Evolutionary conservation across 352 stramenopile species (phyloP).

Genomic region (Peronosclerospora sorghi): DNA sequence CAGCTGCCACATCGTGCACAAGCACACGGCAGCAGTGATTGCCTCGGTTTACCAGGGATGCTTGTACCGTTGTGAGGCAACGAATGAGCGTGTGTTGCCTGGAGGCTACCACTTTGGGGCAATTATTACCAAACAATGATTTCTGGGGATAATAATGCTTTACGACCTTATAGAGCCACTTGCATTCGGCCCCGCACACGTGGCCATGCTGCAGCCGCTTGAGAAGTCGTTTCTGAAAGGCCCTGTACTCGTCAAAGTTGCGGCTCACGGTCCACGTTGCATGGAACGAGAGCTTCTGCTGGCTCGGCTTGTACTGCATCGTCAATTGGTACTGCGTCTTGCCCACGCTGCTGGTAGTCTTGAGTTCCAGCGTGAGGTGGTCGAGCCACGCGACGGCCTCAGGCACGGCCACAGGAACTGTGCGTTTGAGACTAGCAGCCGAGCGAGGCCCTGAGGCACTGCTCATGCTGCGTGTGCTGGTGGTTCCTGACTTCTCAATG

Average conservation of each 20-base stretch:
- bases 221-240: conserved; percentile 37
- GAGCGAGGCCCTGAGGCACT: conserved; percentile 15
- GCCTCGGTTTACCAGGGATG: conserved; percentile 26
- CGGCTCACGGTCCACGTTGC: conserved; percentile 22
- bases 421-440: conserved; percentile 17
- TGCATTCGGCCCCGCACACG: conserved; percentile 47
- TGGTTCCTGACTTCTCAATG: conserved; percentile 12
- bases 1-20: conserved; percentile 17
- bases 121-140: conserved; percentile 27
- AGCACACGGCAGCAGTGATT: conserved; percentile 27
- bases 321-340: conserved; percentile 23
- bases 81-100: conserved; percentile 27
- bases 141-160: conserved; percentile 51
- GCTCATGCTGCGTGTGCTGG: too few species aligned
- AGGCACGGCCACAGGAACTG: conserved; percentile 14
- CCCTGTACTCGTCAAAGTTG: conserved; percentile 35
- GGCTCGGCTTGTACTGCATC: conserved; percentile 18
- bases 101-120: conserved; percentile 20
- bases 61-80: conserved; percentile 25
- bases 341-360: conserved; percentile 8
- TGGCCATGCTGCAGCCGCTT: conserved; percentile 41
- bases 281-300: conserved; percentile 16
- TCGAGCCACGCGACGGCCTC: conserved; percentile 26
- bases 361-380: conserved; percentile 18
- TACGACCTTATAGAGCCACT: conserved; percentile 51